Conservation (phyloP, 768 basidiomycete genomes). For the Mycena floridula region DNA sequence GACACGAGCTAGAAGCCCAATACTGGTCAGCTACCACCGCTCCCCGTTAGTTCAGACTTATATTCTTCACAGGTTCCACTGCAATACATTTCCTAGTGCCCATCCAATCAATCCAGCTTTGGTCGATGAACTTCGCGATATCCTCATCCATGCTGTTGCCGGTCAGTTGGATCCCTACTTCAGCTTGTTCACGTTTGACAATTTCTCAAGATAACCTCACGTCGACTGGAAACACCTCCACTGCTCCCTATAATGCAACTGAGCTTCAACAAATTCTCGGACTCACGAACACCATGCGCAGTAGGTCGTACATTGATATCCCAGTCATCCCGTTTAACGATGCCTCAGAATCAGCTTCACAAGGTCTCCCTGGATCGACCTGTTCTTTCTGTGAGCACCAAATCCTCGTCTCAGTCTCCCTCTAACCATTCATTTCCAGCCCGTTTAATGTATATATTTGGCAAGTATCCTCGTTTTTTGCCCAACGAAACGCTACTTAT, state of each 20-base stretch:
- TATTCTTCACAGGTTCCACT: constrained; percentile 25
- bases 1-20: constrained; percentile 30
- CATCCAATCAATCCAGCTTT: constrained; percentile 16
- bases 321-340: too few species aligned
- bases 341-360: too few species aligned
- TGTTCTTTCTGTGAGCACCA: too few species aligned
- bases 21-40: constrained; percentile 33
- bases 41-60: too few species aligned
- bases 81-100: constrained; percentile 27
- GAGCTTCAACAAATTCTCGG: constrained; percentile 31
- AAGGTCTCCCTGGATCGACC: too few species aligned
- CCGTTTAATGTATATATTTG: constrained; percentile 36
- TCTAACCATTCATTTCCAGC: too few species aligned
- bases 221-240: constrained; percentile 31
- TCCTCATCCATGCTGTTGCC: constrained; percentile 30
- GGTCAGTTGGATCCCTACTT: constrained; percentile 16
- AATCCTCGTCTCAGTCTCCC: too few species aligned
- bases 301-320: constrained; percentile 3
- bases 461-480: too few species aligned
- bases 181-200: background rate
- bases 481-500: too few species aligned
- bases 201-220: constrained; percentile 31
- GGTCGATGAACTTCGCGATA: constrained; percentile 30
- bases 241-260: constrained; percentile 27
- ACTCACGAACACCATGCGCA: constrained; percentile 26